Base-by-base conservation (phyloP, 768 basidiomycete genomes). In the Leucosporidium yakuticum region DNA sequence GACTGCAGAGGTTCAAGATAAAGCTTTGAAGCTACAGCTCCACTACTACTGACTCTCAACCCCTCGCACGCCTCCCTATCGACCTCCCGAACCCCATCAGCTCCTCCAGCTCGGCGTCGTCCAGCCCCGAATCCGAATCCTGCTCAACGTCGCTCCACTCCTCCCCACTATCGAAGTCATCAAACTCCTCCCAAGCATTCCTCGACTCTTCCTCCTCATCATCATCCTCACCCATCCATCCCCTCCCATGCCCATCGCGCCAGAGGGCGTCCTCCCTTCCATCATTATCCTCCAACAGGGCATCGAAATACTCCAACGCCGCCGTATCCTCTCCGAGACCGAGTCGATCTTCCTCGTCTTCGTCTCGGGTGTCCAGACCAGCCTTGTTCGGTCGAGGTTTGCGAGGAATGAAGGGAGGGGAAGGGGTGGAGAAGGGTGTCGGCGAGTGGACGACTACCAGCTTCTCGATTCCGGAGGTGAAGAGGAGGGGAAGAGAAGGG, bases 381-480 rank as follows among this genome's bases (percentile, higher is more conserved):
- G 2, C 8, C 50, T 20, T 34, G 62, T 63, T n/a, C 63, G 63
- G 31, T 31, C 44, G 47, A 57, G 14, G 48, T 67, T 29, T 47
- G 27, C 23, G 23, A 47, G 25, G 21, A 25, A 25, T 17, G 53
- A 32, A n/a, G 8, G 50, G 57, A 5, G 58, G 39, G 20, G 50
- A 44, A 34, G 6, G 27, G 34, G 12, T 9, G 58, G 25, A 11
- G 54, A 39, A 49, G 15, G 48, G 63, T 14, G 54, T 61, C 14
- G 53, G 19, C 19, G 64, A 67, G 36, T 73, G 71, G 0, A 57
- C 58, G 15, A 69, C 27, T 36, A 73, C 34, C 39, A 56, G 4
- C 36, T 73, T 73, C 77, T 92, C 90, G 27, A 91, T 83, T 4
- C 90, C 90, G 6, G 86, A 81, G 6, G 89, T 89, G 47, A 84